Evolutionary conservation across 257 asterid species (phyloP), one percentile per base, ranked within the genome.

Genomic region (Solanum stenotomum): DNA sequence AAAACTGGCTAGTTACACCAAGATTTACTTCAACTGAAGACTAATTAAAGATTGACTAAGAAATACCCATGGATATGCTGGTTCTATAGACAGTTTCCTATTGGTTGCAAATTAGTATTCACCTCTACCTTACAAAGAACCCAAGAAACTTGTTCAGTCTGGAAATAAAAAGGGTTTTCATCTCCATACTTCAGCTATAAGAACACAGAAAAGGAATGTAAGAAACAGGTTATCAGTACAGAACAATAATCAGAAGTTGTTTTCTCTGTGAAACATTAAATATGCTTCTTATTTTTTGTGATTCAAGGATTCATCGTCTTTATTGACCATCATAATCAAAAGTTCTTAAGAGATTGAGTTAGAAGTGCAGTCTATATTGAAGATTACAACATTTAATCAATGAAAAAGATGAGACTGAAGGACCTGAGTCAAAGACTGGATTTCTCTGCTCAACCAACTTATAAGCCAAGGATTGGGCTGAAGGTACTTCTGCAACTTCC

Each of bases 401-500:
- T 20, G 22, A 84, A 33, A 35, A 67, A 42, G 70, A 84, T 76
- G 35, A 72, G 83, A 46, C 42, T 82, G 22, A 84, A 33, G 25
- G 82, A 95, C 98, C 96, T 92, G 97, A 88, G 91, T 91, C 86
- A 94, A 84, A 85, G 98, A 95, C 91, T 96, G 98, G 77, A 94
- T 83, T 91, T 95, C 98, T 89, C 98, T 92, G 90, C 92, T 94
- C 88, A 93, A 86, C 98, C 98, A 96, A 88, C 90, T 90, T 59
- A 89, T 88, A 82, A 93, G 93, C 93, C 92, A 93, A 71, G 71
- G 92, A 87, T 90, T 93, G 68, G 89, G 92, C 90, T 90, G 95
- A 49, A 89, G 90, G 92, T 94, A 93, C 90, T 93, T 96, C 82
- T 83, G 91, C 72, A 89, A 89, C 93, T 93, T 96, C 98, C 98